phyloP scores from a whole-genome alignment of 352 stramenopile genomes.

The Albugo laibachii region DNA sequence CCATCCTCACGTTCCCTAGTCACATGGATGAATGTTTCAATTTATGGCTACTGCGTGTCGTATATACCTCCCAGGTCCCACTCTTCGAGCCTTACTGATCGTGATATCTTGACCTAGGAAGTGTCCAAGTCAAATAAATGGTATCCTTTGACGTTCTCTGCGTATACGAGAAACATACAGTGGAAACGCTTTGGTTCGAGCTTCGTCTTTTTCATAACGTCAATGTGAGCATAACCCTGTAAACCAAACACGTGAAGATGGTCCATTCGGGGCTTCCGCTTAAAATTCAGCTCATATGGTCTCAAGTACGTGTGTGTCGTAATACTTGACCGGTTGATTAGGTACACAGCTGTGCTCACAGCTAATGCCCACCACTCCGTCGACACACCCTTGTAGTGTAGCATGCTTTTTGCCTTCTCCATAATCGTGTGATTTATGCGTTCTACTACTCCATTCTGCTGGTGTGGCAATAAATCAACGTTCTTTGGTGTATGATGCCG shows the following conservation, averaged over 20 bases:
- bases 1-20: no score
- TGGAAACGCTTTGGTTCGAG: no score
- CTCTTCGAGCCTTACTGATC: no score
- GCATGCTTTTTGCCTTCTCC: constrained; percentile 11
- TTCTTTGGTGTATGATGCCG: constrained; percentile 11
- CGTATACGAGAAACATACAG: no score
- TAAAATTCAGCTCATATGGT: constrained; percentile 10
- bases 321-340: constrained; percentile 7
- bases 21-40: no score
- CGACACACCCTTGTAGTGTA: constrained; percentile 9
- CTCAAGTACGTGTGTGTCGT: neutral
- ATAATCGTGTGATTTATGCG: constrained; percentile 13
- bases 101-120: no score
- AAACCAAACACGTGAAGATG: constrained; percentile 13
- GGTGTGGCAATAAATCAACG: constrained; percentile 8
- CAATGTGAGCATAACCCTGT: constrained; percentile 13
- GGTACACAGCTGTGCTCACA: constrained; percentile 11
- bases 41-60: no score
- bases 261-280: constrained; percentile 1
- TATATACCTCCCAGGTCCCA: no score
- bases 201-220: constrained; percentile 13
- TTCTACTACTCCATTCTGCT: constrained; percentile 17
- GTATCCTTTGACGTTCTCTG: no score
- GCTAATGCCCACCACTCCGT: constrained; percentile 13
- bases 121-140: no score